These are phyloP conservation scores for Boletus mariae DNA, from an alignment of 1,284 basidiomycete genomes.

Conservation along the genomic window DNA sequence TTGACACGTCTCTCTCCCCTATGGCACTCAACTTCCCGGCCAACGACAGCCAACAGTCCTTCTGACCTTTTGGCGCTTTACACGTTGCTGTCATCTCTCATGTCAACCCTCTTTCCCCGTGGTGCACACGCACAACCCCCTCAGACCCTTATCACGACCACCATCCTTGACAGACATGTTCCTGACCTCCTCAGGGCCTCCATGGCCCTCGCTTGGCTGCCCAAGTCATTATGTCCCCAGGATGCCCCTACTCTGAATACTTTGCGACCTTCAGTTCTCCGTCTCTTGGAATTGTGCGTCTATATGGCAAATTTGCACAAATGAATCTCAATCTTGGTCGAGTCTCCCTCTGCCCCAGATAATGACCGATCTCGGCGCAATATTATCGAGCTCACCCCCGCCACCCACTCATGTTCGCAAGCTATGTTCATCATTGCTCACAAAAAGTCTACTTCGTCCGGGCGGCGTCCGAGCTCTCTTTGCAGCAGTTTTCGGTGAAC, in stretches of 20 bases:
- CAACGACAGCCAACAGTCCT: slow-evolving; percentile 37
- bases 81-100: slow-evolving; percentile 38
- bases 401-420: slow-evolving; percentile 50
- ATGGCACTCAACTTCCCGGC: slow-evolving; percentile 36
- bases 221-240: slow-evolving; percentile 46
- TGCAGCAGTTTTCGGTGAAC: slow-evolving; percentile 63
- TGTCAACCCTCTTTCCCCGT: slow-evolving; percentile 49
- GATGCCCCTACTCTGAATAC: slow-evolving; percentile 35
- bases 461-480: slow-evolving; percentile 67
- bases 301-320: slow-evolving; percentile 11
- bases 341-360: slow-evolving; percentile 63
- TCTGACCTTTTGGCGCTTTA: slow-evolving; percentile 43
- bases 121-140: slow-evolving; percentile 44
- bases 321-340: slow-evolving; percentile 14
- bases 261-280: slow-evolving; percentile 47
- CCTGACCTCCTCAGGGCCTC: slow-evolving; percentile 55
- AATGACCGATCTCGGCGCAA: slow-evolving; percentile 58
- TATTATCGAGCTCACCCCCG: slow-evolving; percentile 46
- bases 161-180: slow-evolving; percentile 55
- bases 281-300: slow-evolving; percentile 58
- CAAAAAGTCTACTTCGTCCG: slow-evolving; percentile 62
- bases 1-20: slow-evolving; percentile 41
- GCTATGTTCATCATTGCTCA: slow-evolving; percentile 57
- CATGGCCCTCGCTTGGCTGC: slow-evolving; percentile 68
- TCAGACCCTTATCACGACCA: slow-evolving; percentile 58